Evolutionary conservation across 2,329 filamentous ascomycete genomes (phyloP), one percentile per base, ranked within the genome.

Genomic region (Nothophaeocryptopus gaeumannii): DNA sequence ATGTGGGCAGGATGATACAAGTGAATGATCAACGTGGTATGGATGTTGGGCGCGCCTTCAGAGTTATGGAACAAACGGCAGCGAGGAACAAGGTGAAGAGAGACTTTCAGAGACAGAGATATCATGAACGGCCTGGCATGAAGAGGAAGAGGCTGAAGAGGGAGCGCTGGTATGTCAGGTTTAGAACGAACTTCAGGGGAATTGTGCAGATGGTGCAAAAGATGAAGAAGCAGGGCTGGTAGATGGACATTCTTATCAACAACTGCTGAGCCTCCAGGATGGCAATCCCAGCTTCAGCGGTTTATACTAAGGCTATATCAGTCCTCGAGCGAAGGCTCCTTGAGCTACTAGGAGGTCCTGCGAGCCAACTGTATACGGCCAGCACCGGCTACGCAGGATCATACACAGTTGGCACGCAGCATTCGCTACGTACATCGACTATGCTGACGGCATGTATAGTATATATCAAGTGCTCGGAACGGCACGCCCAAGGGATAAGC

Each of bases 141-240:
- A 89, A 87, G 79, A 78, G 84, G 70, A 95, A 93, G 81, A 79
- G 88, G 62, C 70, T 89, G 59, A 75, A 74, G 67, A 83, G 80
- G 52, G 75, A 85, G 74, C 76, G 88, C 54, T 90, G 86, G 85
- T 78, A 81, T 67, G 72, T 59, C 56, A 79, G 81, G 52, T 93
- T 92, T 71, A 83, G 81, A 75, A 67, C 68, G 30, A 85, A 83
- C 3, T 91, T 93, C 70, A 77, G 74, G 67, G 78, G 78, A 5
- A 80, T 82, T 9, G 79, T 88, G 7, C 66, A 62, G 35, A 76
- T 87, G 58, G 87, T 89, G 5, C 74, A 79, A 64, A 79, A 87
- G 67, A 75, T 95, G 72, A 85, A 81, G 60, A 80, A 75, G 65
- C 88, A 93, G 71, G 89, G 89, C 2, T 93, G 89, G 88, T 95